Percentiles rank a stretch among this genome's conserved stretches.
These are phyloP conservation scores for Sugiyamaella japonica DNA, from an alignment of 1,139 yeast species.

Conservation along the genomic window DNA sequence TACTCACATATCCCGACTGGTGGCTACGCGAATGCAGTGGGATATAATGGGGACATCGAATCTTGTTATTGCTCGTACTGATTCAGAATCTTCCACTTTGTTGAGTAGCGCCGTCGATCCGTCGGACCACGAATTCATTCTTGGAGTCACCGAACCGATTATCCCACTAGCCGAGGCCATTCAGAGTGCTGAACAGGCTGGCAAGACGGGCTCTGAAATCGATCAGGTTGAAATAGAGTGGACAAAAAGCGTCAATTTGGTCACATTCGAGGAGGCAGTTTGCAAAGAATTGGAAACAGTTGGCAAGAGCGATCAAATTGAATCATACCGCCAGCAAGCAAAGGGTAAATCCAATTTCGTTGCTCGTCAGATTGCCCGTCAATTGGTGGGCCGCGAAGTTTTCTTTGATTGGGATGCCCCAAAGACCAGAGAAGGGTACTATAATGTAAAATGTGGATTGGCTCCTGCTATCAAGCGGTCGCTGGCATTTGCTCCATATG, in stretches of 20 bases:
- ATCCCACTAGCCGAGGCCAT: constrained; percentile 52
- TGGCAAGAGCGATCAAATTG: constrained; percentile 41
- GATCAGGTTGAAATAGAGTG: constrained; percentile 48
- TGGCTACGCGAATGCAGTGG: constrained; percentile 64
- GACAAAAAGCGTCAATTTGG: constrained; percentile 46
- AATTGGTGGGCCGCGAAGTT: constrained; percentile 38
- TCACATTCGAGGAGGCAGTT: constrained; percentile 55
- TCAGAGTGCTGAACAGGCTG: constrained; percentile 47
- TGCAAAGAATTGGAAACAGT: constrained; percentile 34
- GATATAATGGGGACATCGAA: constrained; percentile 63
- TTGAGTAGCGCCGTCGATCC: constrained; percentile 58
- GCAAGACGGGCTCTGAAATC: constrained; percentile 41
- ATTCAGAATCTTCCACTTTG: constrained; percentile 57
- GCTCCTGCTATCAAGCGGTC: constrained; percentile 57
- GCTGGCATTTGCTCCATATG: constrained; percentile 54
- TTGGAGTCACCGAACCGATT: constrained; percentile 48
- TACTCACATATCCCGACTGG: constrained; percentile 55
- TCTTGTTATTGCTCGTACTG: constrained; percentile 60
- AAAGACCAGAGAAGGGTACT: constrained; percentile 58
- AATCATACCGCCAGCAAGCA: constrained; percentile 35
- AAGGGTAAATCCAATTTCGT: constrained; percentile 40
- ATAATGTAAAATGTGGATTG: constrained; percentile 50
- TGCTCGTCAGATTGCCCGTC: constrained; percentile 41
- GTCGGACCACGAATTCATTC: constrained; percentile 54
- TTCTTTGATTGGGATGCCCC: constrained; percentile 60